Base-by-base conservation (phyloP, 805 yeast species). In the Pichia kluyveri region DNA sequence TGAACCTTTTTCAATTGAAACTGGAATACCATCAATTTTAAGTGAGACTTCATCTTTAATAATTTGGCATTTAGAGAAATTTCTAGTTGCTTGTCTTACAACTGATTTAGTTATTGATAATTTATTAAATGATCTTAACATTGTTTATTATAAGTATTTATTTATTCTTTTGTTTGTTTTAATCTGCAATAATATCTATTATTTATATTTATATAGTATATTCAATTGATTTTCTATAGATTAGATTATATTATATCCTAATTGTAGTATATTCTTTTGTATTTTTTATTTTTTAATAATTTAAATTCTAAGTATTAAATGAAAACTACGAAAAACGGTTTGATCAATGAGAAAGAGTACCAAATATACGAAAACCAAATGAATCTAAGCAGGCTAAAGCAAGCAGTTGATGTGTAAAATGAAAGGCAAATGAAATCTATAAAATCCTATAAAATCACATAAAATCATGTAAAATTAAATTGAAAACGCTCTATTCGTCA, bases 1-100 rank as follows among this genome's bases (percentile, higher is more conserved):
- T 41, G 95, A 78, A 2, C 95, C 95, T 43, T 89, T 89, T 65
- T 86, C 95, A 54, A 87, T 82, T 46, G 76, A 72, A 40, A 87
- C 93, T 48, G 78, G 75, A 54, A 76, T 76, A 44, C 93, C 93
- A 64, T 87, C 96, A 44, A 78, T 65, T 40, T 75, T 73, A 18
- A 77, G 49, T 19, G 60, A 60, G 26, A 64, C 65, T 6, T 64
- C 67, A 18, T 60, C 49, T n/a, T 38, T 41, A 18, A 42, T 45
- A 12, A 40, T 38, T 8, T 40, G 27, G 17, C 50, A 43, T 18
- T 41, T 46, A 8, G 49, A 32, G 36, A 53, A 53, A 19, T 23
- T 43, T 48, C 55, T 52, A 19, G 42, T 19, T 28, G 53, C 51
- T 39, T 48, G 51, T 40, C 42, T 45, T 19, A 41, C 48, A 38